Conservation (phyloP, 352 stramenopile genomes). For the Phytophthora constricta region DNA sequence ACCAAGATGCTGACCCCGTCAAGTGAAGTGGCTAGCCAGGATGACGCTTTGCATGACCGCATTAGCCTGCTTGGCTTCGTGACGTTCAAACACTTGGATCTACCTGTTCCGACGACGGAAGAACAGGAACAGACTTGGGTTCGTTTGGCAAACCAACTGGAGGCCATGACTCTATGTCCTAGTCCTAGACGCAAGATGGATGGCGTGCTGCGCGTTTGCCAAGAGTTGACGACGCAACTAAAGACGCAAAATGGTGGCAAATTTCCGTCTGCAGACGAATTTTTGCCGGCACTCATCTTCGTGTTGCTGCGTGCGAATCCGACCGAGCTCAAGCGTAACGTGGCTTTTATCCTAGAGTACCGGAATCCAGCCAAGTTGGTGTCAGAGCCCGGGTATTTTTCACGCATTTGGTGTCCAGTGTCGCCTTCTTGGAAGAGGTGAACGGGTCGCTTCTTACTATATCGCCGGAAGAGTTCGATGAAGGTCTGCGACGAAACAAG, state of each 20-base stretch:
- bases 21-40: conserved; percentile 41
- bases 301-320: conserved; percentile 89
- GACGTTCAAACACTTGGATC: conserved; percentile 84
- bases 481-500: conserved; percentile 53
- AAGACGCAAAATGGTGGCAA: conserved; percentile 43
- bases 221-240: conserved; percentile 76
- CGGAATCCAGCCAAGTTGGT: conserved; percentile 71
- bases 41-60: conserved; percentile 65
- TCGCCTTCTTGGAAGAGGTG: conserved; percentile 83
- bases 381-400: conserved; percentile 94
- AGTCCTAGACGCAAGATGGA: conserved; percentile 90
- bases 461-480: conserved; percentile 74
- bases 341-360: conserved; percentile 90
- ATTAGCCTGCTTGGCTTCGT: conserved; percentile 85
- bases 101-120: conserved; percentile 52
- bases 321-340: conserved; percentile 79
- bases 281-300: conserved; percentile 93
- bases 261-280: conserved; percentile 91
- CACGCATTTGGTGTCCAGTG: conserved; percentile 87
- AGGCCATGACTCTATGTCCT: conserved; percentile 50
- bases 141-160: conserved; percentile 50
- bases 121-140: conserved; percentile 51
- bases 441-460: conserved; percentile 78
- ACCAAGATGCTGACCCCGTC: conserved; percentile 70
- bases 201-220: conserved; percentile 74